Base-by-base conservation (phyloP, 495 filamentous ascomycete species). In the Platismatia glauca region DNA sequence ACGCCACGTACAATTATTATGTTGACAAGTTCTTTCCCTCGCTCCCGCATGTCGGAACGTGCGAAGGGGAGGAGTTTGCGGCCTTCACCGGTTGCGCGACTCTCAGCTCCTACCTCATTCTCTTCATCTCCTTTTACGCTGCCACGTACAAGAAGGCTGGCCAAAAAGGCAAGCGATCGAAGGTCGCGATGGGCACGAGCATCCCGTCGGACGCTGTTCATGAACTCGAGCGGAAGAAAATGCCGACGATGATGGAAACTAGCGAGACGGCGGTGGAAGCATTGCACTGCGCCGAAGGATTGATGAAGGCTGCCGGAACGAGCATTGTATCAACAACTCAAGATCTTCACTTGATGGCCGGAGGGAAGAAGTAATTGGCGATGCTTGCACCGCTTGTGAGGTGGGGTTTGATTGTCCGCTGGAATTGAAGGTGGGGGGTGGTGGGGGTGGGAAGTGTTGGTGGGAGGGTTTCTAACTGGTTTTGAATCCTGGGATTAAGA, bases 1-100 rank as follows among this genome's bases (percentile, higher is more conserved):
- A 72, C 33, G 67, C 67, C 35, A 72, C 70, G 7, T 71, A 71
- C 56, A 71, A 68, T 31, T 71, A 71, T 53, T 67, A 67, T 20
- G 59, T 55, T 7, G 59, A 58, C 34, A 67, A 64, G 44, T 73
- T 67, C 38, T 67, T 64, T 20, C 70, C 64, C 20, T 55, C 58
- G 12, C 48, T 71, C 5, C 70, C 67, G 1, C 70, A 73, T 48
- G 37, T 61, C n/a, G 70, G 70, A 20, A 60, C 46, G 22, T 71
- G 70, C 50, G 65, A 57, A 24, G 70, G 70, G 24, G 70, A 71
- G 59, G 67, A 69, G 31, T 71, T 70, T 37, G 70, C 70, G 15
- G 70, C 70, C 7, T 69, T 71, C 56, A 58, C 67, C 12, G 70
- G 70, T n/a, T 70, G 71, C 46, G 70, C 63, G 12, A 72, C 69